Percentiles rank a stretch among this genome's conserved stretches.
phyloP scores from a whole-genome alignment of 2,329 filamentous ascomycete genomes.

The Chaetomiaceae sp. region DNA sequence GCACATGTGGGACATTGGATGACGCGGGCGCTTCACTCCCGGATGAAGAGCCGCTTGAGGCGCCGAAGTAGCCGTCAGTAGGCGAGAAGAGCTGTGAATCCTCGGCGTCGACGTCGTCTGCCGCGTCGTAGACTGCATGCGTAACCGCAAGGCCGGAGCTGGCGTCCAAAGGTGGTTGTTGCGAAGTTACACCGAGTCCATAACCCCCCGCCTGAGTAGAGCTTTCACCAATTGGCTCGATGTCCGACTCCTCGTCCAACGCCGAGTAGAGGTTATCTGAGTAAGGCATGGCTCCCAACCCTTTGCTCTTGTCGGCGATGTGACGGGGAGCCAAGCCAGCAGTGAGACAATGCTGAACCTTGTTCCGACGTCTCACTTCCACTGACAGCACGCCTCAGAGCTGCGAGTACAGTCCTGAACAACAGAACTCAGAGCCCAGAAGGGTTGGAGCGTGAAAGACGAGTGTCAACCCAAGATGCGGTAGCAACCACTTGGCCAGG shows the following conservation, averaged over 20 bases:
- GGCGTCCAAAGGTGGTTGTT: background rate
- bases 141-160: background rate
- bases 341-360: constrained; percentile 14
- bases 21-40: constrained; percentile 20
- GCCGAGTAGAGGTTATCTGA: constrained; percentile 45
- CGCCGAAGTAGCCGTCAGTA: constrained; percentile 50
- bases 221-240: constrained; percentile 23
- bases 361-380: constrained; percentile 14
- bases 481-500: background rate
- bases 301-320: constrained; percentile 11
- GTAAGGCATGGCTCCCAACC: constrained; percentile 41
- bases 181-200: background rate
- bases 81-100: constrained; percentile 41
- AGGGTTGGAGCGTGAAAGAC: background rate
- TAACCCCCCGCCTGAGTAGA: constrained; percentile 11
- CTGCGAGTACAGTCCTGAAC: background rate
- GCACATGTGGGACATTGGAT: constrained; percentile 41
- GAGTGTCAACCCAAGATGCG: background rate
- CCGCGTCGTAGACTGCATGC: background rate
- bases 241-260: constrained; percentile 30
- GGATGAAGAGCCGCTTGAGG: constrained; percentile 15
- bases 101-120: constrained; percentile 14
- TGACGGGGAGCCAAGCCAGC: constrained; percentile 10
- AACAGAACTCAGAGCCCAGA: background rate
- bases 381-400: background rate